phyloP scores from a whole-genome alignment of 768 basidiomycete species.

The Porpolomopsis calyptriformis region DNA sequence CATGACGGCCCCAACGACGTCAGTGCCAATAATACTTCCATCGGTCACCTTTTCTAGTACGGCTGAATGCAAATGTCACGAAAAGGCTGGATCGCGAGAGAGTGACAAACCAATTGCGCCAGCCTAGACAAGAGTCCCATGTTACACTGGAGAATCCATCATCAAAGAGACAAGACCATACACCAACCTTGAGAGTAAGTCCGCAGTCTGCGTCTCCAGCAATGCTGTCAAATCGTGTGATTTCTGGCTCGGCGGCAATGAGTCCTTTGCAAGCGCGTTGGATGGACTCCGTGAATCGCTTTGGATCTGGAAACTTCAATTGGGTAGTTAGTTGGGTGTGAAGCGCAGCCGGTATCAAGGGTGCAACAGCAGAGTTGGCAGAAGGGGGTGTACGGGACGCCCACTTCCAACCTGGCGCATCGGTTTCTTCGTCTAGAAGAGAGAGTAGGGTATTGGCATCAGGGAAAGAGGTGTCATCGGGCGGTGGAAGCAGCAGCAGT shows the following conservation, averaged over 20 bases:
- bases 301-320: constrained; percentile 29
- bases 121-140: constrained; percentile 24
- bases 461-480: constrained; percentile 29
- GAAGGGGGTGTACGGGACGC: constrained; percentile 36
- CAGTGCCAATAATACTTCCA: constrained; percentile 47
- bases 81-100: background rate
- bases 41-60: constrained; percentile 41
- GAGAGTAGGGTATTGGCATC: constrained; percentile 39
- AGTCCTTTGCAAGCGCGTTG: constrained; percentile 53
- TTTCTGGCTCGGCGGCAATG: constrained; percentile 73
- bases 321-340: constrained; percentile 4
- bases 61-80: background rate
- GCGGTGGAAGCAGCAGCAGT: constrained; percentile 58
- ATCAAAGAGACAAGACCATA: background rate
- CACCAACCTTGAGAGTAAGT: constrained; percentile 36
- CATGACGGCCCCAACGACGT: constrained; percentile 57
- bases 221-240: constrained; percentile 84
- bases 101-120: constrained; percentile 55
- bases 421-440: constrained; percentile 56
- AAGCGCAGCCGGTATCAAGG: constrained; percentile 6
- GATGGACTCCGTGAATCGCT: constrained; percentile 45
- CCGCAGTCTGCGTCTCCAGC: constrained; percentile 79
- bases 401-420: constrained; percentile 85
- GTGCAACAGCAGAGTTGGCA: constrained; percentile 11
- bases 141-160: background rate